Evolutionary conservation across 2,329 filamentous ascomycete genomes (phyloP), one percentile per base, ranked within the genome.

Genomic region (Fusarium buxicola): DNA sequence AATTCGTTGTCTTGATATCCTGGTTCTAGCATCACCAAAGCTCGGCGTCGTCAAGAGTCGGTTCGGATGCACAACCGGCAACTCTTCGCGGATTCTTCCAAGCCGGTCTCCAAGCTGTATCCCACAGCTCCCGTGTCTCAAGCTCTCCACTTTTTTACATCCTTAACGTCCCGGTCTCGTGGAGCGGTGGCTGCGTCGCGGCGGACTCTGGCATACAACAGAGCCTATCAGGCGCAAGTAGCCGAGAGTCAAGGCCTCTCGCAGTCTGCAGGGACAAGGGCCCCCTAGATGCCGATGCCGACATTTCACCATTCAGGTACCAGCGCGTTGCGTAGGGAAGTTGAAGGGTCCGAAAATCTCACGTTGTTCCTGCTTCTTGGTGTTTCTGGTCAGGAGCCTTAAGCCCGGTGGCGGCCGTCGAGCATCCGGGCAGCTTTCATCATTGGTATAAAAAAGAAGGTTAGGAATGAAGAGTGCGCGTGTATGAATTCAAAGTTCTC

Each of bases 221-320:
- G 68, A 66, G 45, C 65, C 68, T 70, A 68, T 70, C 60, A 63
- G 39, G 25, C 18, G 34, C 36, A 27, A 55, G 48, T 54, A 52
- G 54, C 38, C 47, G 44, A 62, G n/a, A 31, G 44, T 31, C 35
- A 47, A 48, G 28, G 50, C 27, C 34, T 38, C 12, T 21, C 25
- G 21, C 30, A 44, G 35, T 21, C 18, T 54, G 49, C 58, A 58
- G 41, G 59, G 58, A 56, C 58, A 69, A 53, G 58, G 65, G 53
- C 28, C 50, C 46, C 46, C 18, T 50, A 40, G 25, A 57, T 40
- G 21, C 18, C 43, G 41, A 64, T 65, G 48, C 57, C 65, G 63
- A 63, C 30, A 44, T 49, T 39, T 62, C 60, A 25, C 51, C 51
- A 55, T 58, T 48, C 46, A 60, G 65, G 52, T 47, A 58, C 57